Evolutionary conservation across 306 rosid species (phyloP).

Genomic region (Argentina anserina): DNA sequence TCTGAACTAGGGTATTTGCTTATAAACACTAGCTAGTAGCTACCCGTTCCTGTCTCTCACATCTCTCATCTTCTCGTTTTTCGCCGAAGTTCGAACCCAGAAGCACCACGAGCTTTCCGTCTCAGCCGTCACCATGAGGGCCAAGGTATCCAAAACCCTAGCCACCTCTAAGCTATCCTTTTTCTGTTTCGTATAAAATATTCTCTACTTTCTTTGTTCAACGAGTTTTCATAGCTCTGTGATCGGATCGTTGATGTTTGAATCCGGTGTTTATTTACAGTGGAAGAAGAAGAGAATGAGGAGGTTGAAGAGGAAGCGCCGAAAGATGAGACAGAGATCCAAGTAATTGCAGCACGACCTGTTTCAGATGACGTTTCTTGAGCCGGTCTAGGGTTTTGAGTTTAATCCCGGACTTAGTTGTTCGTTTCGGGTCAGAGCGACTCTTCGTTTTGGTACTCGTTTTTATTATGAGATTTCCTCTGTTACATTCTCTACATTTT

Average conservation of each 20-base stretch:
- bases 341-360: conserved; percentile 26
- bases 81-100: background rate
- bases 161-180: background rate
- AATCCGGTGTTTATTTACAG: background rate
- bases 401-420: conserved; percentile 4
- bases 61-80: background rate
- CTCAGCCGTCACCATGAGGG: conserved; percentile 12
- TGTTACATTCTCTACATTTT: background rate
- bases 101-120: conserved; percentile 6
- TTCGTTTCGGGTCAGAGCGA: conserved; percentile 2
- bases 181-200: background rate
- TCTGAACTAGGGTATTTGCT: conserved; percentile 13
- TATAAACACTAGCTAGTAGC: conserved; percentile 6
- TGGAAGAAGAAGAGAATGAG: conserved; percentile 59
- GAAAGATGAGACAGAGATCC: conserved; percentile 61
- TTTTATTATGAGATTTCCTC: background rate
- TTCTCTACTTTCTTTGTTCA: background rate
- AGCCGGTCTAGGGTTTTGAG: conserved; percentile 8
- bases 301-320: conserved; percentile 50
- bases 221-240: background rate
- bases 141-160: conserved; percentile 20
- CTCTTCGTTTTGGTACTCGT: background rate
- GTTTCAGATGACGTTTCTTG: conserved; percentile 4
- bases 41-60: background rate
- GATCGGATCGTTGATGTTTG: background rate